These are phyloP conservation scores for Clonostachys rhizophaga DNA, from an alignment of 2,329 filamentous ascomycete genomes.

Conservation along the genomic window DNA sequence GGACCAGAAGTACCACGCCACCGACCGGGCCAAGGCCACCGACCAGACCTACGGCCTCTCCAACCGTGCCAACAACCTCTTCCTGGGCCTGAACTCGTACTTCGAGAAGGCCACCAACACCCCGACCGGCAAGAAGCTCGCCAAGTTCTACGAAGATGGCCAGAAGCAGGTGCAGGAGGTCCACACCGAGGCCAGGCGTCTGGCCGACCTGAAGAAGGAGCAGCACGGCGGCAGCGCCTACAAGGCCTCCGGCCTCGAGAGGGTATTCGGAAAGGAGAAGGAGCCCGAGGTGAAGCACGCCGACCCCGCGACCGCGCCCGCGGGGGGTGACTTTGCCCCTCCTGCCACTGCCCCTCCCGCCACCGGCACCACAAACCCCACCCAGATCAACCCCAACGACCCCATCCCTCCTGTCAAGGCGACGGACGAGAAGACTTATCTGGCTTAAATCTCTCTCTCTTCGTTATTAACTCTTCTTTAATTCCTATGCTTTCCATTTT, in stretches of 20 bases:
- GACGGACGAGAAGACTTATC: slow-evolving; percentile 13
- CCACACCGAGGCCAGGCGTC: slow-evolving; percentile 80
- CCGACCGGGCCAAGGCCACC: slow-evolving; percentile 77
- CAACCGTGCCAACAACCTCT: slow-evolving; percentile 61
- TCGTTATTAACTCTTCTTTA: no score
- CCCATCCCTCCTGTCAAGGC: slow-evolving; percentile 12
- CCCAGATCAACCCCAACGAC: background rate
- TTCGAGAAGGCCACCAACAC: slow-evolving; percentile 90
- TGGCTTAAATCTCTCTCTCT: background rate
- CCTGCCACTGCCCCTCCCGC: slow-evolving; percentile 8
- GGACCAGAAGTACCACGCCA: slow-evolving; percentile 82
- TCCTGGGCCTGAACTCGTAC: slow-evolving; percentile 73
- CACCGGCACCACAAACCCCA: slow-evolving; percentile 2
- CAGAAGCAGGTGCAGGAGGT: slow-evolving; percentile 92
- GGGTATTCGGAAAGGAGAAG: slow-evolving; percentile 51
- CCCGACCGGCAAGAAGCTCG: slow-evolving; percentile 82
- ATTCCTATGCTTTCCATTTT: no score
- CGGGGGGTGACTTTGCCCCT: slow-evolving; percentile 24
- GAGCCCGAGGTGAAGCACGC: slow-evolving; percentile 28
- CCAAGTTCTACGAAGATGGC: slow-evolving; percentile 80
- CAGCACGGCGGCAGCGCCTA: slow-evolving; percentile 54
- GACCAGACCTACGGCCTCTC: slow-evolving; percentile 83
- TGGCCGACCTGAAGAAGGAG: slow-evolving; percentile 82
- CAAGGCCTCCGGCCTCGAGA: slow-evolving; percentile 53
- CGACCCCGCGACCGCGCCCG: slow-evolving; percentile 13